Evolutionary conservation across 2,329 filamentous ascomycete species (phyloP).

Genomic region (Dactylellina haptotyla): DNA sequence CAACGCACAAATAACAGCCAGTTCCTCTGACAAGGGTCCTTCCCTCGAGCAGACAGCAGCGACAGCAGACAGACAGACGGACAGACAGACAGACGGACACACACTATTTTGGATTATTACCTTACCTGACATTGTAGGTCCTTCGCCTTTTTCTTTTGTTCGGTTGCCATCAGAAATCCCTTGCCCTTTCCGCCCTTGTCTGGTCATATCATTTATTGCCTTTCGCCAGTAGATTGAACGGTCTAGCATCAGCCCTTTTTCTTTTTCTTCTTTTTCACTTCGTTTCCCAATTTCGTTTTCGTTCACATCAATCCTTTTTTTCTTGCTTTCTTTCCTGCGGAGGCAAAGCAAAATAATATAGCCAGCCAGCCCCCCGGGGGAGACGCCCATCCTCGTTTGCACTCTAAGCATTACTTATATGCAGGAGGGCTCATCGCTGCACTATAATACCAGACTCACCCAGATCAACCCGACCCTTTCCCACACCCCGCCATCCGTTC

Average conservation of each 20-base stretch:
- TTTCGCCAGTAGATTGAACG: constrained; percentile 27
- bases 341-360: neutral
- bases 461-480: constrained; percentile 23
- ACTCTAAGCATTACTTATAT: constrained; percentile 9
- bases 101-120: no score
- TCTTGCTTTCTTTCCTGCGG: constrained; percentile 27
- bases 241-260: constrained; percentile 8
- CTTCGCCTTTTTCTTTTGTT: constrained; percentile 12
- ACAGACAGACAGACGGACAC: constrained; percentile 18
- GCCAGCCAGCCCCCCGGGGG: no score
- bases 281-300: constrained; percentile 9
- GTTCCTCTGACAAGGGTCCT: constrained; percentile 47
- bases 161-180: constrained; percentile 3
- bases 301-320: constrained; percentile 20
- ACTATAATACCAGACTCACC: constrained; percentile 35
- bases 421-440: constrained; percentile 34
- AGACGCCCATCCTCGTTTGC: constrained; percentile 6
- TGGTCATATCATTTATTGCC: constrained; percentile 35
- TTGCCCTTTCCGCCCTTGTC: neutral
- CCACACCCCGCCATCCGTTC: constrained; percentile 46
- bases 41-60: constrained; percentile 5
- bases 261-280: constrained; percentile 12
- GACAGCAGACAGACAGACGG: constrained; percentile 31
- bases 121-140: constrained; percentile 4
- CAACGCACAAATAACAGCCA: constrained; percentile 53